These are phyloP conservation scores for Amesomyces nigricolor DNA, from an alignment of 2,329 filamentous ascomycete genomes.

Conservation along the genomic window DNA sequence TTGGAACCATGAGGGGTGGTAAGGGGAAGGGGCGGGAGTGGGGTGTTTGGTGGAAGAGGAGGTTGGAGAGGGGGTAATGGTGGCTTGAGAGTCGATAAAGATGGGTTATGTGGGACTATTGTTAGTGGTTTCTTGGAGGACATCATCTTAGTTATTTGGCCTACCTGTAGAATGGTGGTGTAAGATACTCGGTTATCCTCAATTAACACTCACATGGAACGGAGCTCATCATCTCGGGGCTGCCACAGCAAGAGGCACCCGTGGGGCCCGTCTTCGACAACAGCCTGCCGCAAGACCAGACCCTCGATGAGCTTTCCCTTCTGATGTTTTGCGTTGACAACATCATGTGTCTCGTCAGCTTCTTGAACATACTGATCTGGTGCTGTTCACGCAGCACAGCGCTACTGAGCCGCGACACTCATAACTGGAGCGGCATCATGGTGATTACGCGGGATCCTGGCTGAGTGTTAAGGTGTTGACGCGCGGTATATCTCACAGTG, in stretches of 20 bases:
- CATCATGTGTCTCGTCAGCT: slow-evolving; percentile 46
- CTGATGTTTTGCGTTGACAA: slow-evolving; percentile 46
- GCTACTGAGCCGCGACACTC: slow-evolving; percentile 37
- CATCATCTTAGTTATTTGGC: no score
- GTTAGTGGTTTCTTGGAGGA: no score
- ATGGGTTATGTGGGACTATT: not conserved
- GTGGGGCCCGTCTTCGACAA: slow-evolving; percentile 42
- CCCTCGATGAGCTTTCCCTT: slow-evolving; percentile 43
- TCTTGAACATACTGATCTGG: slow-evolving; percentile 56
- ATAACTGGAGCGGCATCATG: slow-evolving; percentile 27
- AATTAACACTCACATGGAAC: not conserved
- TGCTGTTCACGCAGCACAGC: slow-evolving; percentile 44
- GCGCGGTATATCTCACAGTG: slow-evolving; percentile 21
- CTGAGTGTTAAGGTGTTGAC: slow-evolving; percentile 22
- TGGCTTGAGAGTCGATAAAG: no score
- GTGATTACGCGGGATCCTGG: slow-evolving; percentile 10
- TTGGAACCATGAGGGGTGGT: not conserved
- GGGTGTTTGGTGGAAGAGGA: not conserved
- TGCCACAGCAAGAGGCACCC: slow-evolving; percentile 39
- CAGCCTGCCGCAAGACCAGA: slow-evolving; percentile 46
- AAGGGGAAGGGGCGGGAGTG: not conserved
- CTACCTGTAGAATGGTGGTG: no score
- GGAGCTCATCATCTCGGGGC: not conserved
- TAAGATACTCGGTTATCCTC: not conserved
- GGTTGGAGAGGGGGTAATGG: not conserved